Base-by-base conservation (phyloP, 257 asterid genomes). In the Marsdenia floribunda region DNA sequence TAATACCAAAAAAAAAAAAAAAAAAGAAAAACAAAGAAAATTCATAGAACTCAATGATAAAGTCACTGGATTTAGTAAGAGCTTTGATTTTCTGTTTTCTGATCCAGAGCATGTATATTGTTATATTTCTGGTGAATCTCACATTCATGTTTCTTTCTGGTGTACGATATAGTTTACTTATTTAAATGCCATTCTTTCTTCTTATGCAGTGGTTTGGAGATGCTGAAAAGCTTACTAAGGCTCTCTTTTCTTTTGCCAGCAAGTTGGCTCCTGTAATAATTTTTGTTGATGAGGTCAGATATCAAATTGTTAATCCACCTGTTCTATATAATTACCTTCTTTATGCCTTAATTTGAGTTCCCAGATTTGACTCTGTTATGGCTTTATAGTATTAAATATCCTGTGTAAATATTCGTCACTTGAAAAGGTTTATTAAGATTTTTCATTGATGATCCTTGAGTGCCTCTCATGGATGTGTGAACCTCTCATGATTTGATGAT, bases 161-260 rank as follows among this genome's bases (percentile, higher is more conserved):
- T 10, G 4, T 38, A 5, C 33, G 29, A 37, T 66, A 16, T 66
- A 8, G 18, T 0, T 3, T 19, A 3, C 71, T 38, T 38, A 11
- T 8, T 38, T 19, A 14, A 35, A 4, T 12, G 29, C 50, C 33
- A 52, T 14, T 49, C 16, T 24, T 22, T 37, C 80, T 82, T 82
- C 73, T 84, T 78, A 68, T 92, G 88, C 93, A 95, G 99, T 95
- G 99, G 99, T 95, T 95, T 85, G 99, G 99, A 72, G 99, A 95
- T 65, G 98, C 98, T 74, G 99, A 95, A 82, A 95, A 95, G 81
- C 96, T 95, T 73, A 95, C 98, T 8, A 89, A 82, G 87, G 96
- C 96, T 58, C 97, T 95, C 68, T 95, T 95, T 87, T 95, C 99
- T 74, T 95, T 92, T 83, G 98, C 99, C 71, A 89, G 96, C 90